Base-by-base conservation (phyloP, 345 rosid genomes). In the Acer negundo region DNA sequence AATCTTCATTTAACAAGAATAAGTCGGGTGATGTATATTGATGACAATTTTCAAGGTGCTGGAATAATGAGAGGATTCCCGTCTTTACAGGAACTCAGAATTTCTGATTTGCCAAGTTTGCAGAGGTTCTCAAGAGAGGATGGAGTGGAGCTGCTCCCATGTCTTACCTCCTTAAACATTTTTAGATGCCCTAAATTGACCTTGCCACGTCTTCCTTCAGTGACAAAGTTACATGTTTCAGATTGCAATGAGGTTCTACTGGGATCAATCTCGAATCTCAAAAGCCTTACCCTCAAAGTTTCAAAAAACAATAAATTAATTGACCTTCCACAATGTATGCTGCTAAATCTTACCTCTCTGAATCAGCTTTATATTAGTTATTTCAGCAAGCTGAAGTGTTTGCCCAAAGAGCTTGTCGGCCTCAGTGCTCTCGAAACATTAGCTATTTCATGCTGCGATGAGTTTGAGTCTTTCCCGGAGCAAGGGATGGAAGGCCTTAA, bases 341-440 rank as follows among this genome's bases (percentile, higher is more conserved):
- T 26, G 28, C 1, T 26, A 26, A 26, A 26, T 26, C 28, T 42
- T 10, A 42, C 47, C 47, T 42, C 47, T 42, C 47, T 42, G 47
- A 42, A 42, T 1, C 0, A 10, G 7, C 47, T 42, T 42, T 7
- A 42, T 23, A 47, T 69, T 69, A 0, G 2, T 1, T 4, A 1
- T 13, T 69, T 69, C 59, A 13, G n/a, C 20, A 69, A 69, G 72
- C 72, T 69, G 23, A 49, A 69, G n/a, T n/a, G n/a, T n/a, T n/a
- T n/a, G n/a, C n/a, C n/a, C n/a, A n/a, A n/a, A n/a, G n/a, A n/a
- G n/a, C n/a, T n/a, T n/a, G n/a, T n/a, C n/a, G n/a, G n/a, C n/a
- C n/a, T n/a, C n/a, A n/a, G n/a, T n/a, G n/a, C n/a, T n/a, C n/a
- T n/a, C n/a, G n/a, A n/a, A n/a, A n/a, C n/a, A n/a, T n/a, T n/a